Base-by-base conservation (phyloP, 2,329 filamentous ascomycete species). In the Pseudogymnoascus sp. region DNA sequence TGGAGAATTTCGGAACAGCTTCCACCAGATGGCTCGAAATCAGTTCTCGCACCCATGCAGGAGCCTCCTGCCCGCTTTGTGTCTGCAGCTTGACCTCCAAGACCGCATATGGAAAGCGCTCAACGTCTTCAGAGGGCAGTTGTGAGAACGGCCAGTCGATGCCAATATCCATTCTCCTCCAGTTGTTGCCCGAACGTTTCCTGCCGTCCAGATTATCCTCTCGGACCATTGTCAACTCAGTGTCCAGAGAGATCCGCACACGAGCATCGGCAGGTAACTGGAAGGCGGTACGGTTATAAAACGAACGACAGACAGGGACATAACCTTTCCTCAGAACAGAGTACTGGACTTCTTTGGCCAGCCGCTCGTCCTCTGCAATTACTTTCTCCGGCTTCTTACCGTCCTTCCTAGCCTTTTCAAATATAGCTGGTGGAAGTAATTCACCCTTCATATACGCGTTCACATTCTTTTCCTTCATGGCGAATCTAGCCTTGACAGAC, bases 1-100 rank as follows among this genome's bases (percentile, higher is more conserved):
- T 99, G 72, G 92, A 97, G 76, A 97, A 99, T 73, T 99, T 99
- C 65, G 94, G 94, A 2, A 99, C 92, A n/a, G 94, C 92, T 77
- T 99, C 94, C 2, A 99, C 94, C 14, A 99, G 82, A 77, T 99
- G 94, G 66, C 92, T 96, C 11, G 91, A 83, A 49, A 92, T 96
- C 60, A 99, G 82, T 72, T 97, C 91, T 21, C 92, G 88, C 69
- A 99, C 93, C 94, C 94, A 99, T 72, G 95, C 90, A 0, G 94
- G 94, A 12, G 94, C 91, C 72, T 97, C 92, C 74, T 97, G 92
- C 39, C 94, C 94, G 62, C 90, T 86, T 74, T 97, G 93, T 0
- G 94, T 99, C 77, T 99, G 94, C 19, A 99, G 83, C 79, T 99
- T 99, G 66, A 99, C 94, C 75, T 99, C 94, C 6, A 99, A 82